These are phyloP conservation scores for Sinapis alba DNA, from an alignment of 441 rosid species.

Conservation along the genomic window DNA sequence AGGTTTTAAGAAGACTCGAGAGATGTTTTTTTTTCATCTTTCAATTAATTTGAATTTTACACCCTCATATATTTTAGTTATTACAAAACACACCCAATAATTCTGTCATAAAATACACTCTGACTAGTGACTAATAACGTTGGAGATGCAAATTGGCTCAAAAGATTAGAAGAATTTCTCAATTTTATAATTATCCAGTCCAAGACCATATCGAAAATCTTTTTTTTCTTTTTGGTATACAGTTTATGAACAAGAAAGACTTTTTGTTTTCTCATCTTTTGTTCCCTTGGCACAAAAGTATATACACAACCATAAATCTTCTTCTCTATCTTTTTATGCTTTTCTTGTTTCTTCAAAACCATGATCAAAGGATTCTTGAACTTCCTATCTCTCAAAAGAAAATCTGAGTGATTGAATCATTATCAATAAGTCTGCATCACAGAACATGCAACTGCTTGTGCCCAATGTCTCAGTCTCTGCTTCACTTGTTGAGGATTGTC, in stretches of 20 bases:
- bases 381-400: slow-evolving; percentile 30
- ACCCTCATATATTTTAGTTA: not conserved
- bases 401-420: slow-evolving; percentile 17
- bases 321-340: not conserved
- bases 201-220: slow-evolving; percentile 15
- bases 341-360: not conserved
- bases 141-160: not conserved
- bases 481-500: slow-evolving; percentile 84
- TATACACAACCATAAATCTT: slow-evolving; percentile 34
- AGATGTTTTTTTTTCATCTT: not conserved
- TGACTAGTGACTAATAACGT: not conserved
- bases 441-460: slow-evolving; percentile 94
- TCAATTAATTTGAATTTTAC: slow-evolving; percentile 2
- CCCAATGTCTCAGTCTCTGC: slow-evolving; percentile 89
- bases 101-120: not conserved
- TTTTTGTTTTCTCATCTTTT: not conserved
- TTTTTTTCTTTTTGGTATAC: slow-evolving; percentile 12
- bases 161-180: not conserved
- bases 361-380: not conserved
- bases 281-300: slow-evolving; percentile 22
- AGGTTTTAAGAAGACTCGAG: slow-evolving; percentile 36
- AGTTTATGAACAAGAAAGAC: slow-evolving; percentile 28
- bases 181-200: slow-evolving; percentile 20
- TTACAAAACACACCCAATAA: slow-evolving; percentile 5
- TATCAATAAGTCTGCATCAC: slow-evolving; percentile 65